Base-by-base conservation (phyloP, 495 filamentous ascomycete species). In the Durotheca rogersii region DNA sequence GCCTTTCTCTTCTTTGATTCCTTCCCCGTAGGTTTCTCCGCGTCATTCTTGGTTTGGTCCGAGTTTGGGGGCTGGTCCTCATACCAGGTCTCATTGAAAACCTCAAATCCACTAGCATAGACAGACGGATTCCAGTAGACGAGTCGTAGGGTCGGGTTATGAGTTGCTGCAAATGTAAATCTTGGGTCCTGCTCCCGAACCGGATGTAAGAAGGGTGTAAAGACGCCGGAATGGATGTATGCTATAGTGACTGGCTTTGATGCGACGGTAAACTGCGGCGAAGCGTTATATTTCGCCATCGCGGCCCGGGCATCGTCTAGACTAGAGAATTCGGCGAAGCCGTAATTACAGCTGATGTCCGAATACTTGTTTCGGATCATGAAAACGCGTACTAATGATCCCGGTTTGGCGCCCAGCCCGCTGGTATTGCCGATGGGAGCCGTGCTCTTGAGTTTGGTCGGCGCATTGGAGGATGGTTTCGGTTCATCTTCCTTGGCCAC, bases 141-240 rank as follows among this genome's bases (percentile, higher is more conserved):
- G 35, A 94, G 72, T 54, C 80, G 82, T 46, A 88, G 62, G 0
- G 81, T 72, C 4, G 82, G 73, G 52, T 94, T 92, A 47, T 76
- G 82, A 4, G 88, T 74, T 4, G 88, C 84, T 23, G 79, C 76
- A 56, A 95, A 94, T 0, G 83, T 87, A 62, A 85, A 89, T 27
- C 66, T 72, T 2, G 78, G 75, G 18, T 74, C 77, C 16, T 79
- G 78, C 1, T 72, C 64, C 7, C 61, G 57, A 4, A 72, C 60
- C 0, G 74, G 73, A 35, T 84, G 81, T 50, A 87, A 57, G 70
- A 31, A 87, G 72, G 88, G 89, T 10, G 94, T 83, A 61, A 96
- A 95, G 0, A 95, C 89, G 16, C 90, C 90, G 4, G 87, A 81
- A 41, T 96, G 90, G 15, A 93, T 88, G 58, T 88, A 94, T 30